A percentile compares a stretch with the other conserved stretches of the same genome.
These are phyloP conservation scores for Penicillium carneum DNA, from an alignment of 2,329 filamentous ascomycete genomes.

Conservation along the genomic window DNA sequence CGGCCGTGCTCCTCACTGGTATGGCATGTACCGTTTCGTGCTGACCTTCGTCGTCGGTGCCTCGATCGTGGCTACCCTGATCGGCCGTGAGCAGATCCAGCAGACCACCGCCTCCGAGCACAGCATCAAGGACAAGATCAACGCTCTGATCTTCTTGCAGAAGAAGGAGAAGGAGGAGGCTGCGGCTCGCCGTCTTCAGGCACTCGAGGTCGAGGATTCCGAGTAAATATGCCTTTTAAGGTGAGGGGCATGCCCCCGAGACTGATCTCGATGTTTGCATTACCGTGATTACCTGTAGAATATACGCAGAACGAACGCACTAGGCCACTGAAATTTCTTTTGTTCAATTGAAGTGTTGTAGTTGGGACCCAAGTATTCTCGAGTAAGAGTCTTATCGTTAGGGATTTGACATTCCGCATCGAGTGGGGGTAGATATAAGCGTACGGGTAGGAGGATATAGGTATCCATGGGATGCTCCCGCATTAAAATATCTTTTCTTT, in stretches of 20 bases:
- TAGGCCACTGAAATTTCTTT: constrained; percentile 40
- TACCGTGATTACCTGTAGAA: constrained; percentile 46
- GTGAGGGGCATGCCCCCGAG: constrained; percentile 24
- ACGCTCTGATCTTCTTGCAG: constrained; percentile 59
- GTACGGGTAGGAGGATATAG: not conserved
- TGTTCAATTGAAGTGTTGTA: constrained; percentile 26
- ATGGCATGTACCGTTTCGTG: constrained; percentile 86
- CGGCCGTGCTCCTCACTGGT: constrained; percentile 87
- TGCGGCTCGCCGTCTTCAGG: constrained; percentile 47
- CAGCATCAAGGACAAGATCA: constrained; percentile 59
- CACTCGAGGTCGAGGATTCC: constrained; percentile 37
- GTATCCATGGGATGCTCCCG: not conserved
- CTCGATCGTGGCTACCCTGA: constrained; percentile 79
- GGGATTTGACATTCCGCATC: not conserved
- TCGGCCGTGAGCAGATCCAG: constrained; percentile 80
- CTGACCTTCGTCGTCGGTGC: constrained; percentile 87
- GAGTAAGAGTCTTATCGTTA: not conserved
- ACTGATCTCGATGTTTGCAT: constrained; percentile 38
- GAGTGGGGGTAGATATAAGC: constrained; percentile 5
- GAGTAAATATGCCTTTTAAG: constrained; percentile 42
- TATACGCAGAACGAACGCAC: constrained; percentile 42
- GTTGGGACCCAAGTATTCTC: constrained; percentile 12
- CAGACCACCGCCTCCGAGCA: constrained; percentile 45
- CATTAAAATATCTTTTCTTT: not conserved
- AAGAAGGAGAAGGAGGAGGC: constrained; percentile 56